Evolutionary conservation across 1,284 basidiomycete species (phyloP), one percentile per base, ranked within the genome.

Genomic region (Microbotryomycetes sp.): DNA sequence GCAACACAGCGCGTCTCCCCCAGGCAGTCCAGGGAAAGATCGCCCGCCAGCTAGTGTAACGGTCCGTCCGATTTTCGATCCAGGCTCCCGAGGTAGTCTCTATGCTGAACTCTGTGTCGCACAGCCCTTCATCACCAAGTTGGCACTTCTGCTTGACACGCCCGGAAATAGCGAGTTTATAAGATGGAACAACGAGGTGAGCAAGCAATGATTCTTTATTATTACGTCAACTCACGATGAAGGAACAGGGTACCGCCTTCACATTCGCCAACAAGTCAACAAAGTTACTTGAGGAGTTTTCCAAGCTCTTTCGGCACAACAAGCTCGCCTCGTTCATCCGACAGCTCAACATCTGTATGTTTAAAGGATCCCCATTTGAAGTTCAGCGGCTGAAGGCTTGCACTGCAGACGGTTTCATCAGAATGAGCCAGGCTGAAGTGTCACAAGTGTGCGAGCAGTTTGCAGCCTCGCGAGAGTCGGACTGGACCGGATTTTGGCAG

Each of bases 321-420:
- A 11, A 66, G 56, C 30, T 35, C 45, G 3, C 60, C 46, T 65
- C 61, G 2, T 64, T 68, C 45, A 56, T 60, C 5, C 54, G 61
- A 21, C 69, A 70, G 28, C 57, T 70, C 18, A 71, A 71, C 45
- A 65, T 70, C 18, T 70, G 70, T 62, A 50, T 54, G 56, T 59
- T 29, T 4, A 29, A 21, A 28, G 48, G 54, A 35, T 35, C 52
- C 16, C 35, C 54, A 24, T 7, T 16, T 18, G 27, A 11, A 28
- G 35, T 23, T 31, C 16, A 51, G 13, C 45, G 24, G 16, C 16
- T 26, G 29, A 27, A 6, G 3, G 24, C 11, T 50, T 45, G 28
- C 9, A 50, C 62, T 60, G 35, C 35, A 68, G 51, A 48, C 23
- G 51, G 57, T 21, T 66, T 68, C 64, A 65, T 61, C 29, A 54